Conservation (phyloP, 192 early-diverging fungal species). For the Allomyces javanicus region DNA sequence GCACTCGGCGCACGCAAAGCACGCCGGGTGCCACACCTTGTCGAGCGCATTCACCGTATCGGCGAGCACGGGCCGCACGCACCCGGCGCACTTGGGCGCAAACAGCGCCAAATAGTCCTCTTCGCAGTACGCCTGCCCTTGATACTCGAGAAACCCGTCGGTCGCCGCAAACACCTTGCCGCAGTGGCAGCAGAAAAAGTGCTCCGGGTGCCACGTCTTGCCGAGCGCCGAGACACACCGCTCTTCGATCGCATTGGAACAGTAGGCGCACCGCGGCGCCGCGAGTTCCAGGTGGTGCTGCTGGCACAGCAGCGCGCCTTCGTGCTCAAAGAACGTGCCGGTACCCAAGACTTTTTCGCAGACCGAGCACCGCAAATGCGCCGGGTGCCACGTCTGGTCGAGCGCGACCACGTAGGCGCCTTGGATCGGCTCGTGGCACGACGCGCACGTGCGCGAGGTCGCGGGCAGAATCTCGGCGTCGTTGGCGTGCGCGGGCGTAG, state of each 20-base stretch:
- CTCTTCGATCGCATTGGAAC: background rate
- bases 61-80: constrained; percentile 12
- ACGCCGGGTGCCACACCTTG: constrained; percentile 16
- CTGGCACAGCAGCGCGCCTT: constrained; percentile 17
- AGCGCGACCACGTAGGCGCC: background rate
- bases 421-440: too few species aligned
- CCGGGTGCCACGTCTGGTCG: background rate
- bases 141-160: constrained; percentile 3
- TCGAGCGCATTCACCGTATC: constrained; percentile 22
- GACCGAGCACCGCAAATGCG: constrained; percentile 2
- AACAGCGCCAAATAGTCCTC: constrained; percentile 17
- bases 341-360: constrained; percentile 15
- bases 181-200: constrained; percentile 23
- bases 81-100: constrained; percentile 15
- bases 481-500: too few species aligned
- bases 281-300: constrained; percentile 6
- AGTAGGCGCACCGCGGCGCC: background rate
- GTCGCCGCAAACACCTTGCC: constrained; percentile 6
- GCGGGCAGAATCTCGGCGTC: too few species aligned
- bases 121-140: constrained; percentile 13
- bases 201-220: constrained; percentile 13
- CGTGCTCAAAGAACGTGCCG: constrained; percentile 16
- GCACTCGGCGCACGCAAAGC: constrained; percentile 19
- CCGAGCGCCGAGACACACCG: constrained; percentile 9
- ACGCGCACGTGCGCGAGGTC: too few species aligned